These are phyloP conservation scores for Thraustochytrium sp. DNA, from an alignment of 352 stramenopile genomes.

Conservation along the genomic window DNA sequence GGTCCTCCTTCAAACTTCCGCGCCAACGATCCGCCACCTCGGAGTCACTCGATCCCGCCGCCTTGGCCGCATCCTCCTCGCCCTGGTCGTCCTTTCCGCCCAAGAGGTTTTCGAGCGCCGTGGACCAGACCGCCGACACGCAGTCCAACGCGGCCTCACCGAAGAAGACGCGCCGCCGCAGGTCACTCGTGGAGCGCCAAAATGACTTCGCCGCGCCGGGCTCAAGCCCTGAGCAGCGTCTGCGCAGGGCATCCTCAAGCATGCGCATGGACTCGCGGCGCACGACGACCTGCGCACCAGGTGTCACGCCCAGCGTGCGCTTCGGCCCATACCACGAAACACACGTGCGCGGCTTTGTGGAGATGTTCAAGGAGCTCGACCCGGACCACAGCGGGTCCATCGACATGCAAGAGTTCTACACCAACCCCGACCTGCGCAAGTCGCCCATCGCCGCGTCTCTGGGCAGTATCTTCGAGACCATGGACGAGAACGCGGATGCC, in stretches of 20 bases:
- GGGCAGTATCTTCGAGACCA: conserved; percentile 27
- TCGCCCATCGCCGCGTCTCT: background rate
- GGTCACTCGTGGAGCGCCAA: background rate
- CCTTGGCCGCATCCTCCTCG: too few species aligned
- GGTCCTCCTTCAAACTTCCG: too few species aligned
- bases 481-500: conserved; percentile 11
- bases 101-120: too few species aligned
- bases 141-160: background rate
- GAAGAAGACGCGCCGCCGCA: background rate
- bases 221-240: background rate
- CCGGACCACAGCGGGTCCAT: conserved; percentile 19
- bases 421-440: background rate
- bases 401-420: conserved; percentile 45
- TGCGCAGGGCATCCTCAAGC: background rate
- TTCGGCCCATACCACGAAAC: conserved; percentile 28
- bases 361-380: conserved; percentile 30
- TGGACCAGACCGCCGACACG: too few species aligned
- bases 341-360: background rate
- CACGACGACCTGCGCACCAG: background rate
- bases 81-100: too few species aligned
- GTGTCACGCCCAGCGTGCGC: background rate
- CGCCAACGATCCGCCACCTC: too few species aligned
- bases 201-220: background rate
- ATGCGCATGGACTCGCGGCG: background rate
- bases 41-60: too few species aligned